These are phyloP conservation scores for Trichoderma afroharzianum DNA, from an alignment of 2,329 filamentous ascomycete species.

Conservation along the genomic window DNA sequence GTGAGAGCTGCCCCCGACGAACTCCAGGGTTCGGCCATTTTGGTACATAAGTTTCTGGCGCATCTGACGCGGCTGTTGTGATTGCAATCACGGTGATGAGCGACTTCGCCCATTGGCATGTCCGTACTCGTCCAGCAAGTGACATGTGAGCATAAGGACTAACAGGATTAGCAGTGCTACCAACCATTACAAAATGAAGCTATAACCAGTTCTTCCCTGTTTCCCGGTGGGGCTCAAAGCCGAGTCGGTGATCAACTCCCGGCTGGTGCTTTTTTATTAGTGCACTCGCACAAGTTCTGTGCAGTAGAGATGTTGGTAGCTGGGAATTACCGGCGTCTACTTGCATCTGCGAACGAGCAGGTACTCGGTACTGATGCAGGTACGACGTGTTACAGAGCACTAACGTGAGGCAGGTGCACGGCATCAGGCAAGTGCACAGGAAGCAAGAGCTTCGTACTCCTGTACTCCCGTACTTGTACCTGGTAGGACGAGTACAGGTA, in stretches of 20 bases:
- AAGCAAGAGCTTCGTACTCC: background rate
- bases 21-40: background rate
- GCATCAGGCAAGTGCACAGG: slow-evolving; percentile 2
- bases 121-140: background rate
- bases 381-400: slow-evolving; percentile 1
- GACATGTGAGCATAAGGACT: background rate
- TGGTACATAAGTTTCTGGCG: background rate
- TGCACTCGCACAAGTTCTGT: background rate
- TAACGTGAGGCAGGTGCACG: background rate
- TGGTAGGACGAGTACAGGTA: background rate
- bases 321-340: background rate
- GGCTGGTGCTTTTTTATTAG: background rate
- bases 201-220: background rate
- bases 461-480: background rate
- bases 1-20: background rate
- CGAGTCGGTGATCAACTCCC: slow-evolving; percentile 11
- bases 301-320: background rate
- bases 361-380: slow-evolving; percentile 9
- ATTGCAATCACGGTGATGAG: background rate
- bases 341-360: background rate
- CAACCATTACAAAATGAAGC: background rate
- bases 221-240: background rate
- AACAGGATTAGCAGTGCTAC: background rate
- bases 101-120: background rate
- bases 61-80: background rate